These are phyloP conservation scores for Verticillium klebahnii DNA, from an alignment of 2,329 filamentous ascomycete species.

Conservation along the genomic window DNA sequence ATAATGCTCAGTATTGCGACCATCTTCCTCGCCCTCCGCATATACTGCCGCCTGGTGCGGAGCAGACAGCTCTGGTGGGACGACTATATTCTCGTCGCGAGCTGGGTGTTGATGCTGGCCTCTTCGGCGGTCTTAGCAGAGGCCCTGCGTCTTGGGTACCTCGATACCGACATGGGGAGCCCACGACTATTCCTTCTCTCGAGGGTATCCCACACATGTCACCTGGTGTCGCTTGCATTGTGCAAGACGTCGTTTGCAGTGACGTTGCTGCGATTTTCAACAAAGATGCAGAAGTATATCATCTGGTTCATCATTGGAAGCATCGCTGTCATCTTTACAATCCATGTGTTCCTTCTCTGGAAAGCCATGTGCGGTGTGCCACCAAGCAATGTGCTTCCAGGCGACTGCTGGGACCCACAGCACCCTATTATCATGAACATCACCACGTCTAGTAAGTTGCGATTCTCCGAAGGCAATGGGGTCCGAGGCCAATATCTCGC, in stretches of 20 bases:
- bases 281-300: constrained; percentile 15
- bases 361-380: constrained; percentile 20
- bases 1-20: not conserved
- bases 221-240: constrained; percentile 11
- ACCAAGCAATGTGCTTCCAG: constrained; percentile 10
- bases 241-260: constrained; percentile 22
- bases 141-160: constrained; percentile 11
- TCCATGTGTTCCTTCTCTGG: constrained; percentile 16
- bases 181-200: not conserved
- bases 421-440: constrained; percentile 9
- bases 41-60: constrained; percentile 15
- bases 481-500: too few relatives aligned
- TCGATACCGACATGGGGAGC: constrained; percentile 5
- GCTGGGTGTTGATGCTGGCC: constrained; percentile 3
- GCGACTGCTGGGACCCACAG: constrained; percentile 15
- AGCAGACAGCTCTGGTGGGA: constrained; percentile 17
- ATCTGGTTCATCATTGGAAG: constrained; percentile 21
- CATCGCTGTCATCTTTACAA: constrained; percentile 14
- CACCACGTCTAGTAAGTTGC: constrained; percentile 7
- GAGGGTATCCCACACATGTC: constrained; percentile 6
- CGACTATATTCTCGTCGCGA: constrained; percentile 13
- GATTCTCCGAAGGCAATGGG: too few relatives aligned
- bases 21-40: constrained; percentile 11
- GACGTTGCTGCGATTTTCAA: constrained; percentile 22
- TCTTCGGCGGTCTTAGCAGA: constrained; percentile 11